Base-by-base conservation (phyloP, 169 alveolate genomes). In the Cyclospora cayetanensis region DNA sequence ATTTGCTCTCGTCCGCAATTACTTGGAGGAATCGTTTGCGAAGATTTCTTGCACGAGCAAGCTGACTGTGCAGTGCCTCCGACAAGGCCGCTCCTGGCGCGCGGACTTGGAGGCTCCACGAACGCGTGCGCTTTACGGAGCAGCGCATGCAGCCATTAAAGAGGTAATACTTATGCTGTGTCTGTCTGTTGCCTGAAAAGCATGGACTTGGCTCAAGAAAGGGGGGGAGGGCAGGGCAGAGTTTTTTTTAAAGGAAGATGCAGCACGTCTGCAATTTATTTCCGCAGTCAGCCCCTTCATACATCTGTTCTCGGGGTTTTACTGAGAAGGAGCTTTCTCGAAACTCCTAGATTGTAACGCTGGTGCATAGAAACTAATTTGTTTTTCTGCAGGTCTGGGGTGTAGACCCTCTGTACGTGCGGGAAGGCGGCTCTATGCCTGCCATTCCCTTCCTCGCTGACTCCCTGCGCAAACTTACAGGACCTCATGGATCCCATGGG, bases 371-470 rank as follows among this genome's bases (percentile, higher is more conserved):
- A n/a, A n/a, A n/a, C n/a, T 39, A 37, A 39, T 41, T 27, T 20
- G 9, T 63, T 42, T 29, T 25, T 25, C 5, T 25, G 4, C 91
- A 85, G 89, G 89, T 90, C 31, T 91, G 94, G 94, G 91, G 91
- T 35, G 83, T 74, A 22, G 90, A 53, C 41, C 94, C 94, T 31
- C 83, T 91, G 27, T 63, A 74, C 79, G 66, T 83, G 20, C 80
- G 91, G 37, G 94, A 91, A 43, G 94, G 94, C n/a, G 94, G 94
- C 65, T 65, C 94, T n/a, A 91, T 91, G 92, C 94, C 94, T 20
- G 94, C 82, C 27, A 68, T 80, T 55, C 86, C 79, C 0, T 43
- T 76, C 37, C 79, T 89, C 65, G 79, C 88, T 2, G 93, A 89
- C 52, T 74, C 68, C 35, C 52, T 89, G 18, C 68, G 70, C 3